Conservation (phyloP, 768 basidiomycete genomes). For the Erythrobasidium yunnanense region DNA sequence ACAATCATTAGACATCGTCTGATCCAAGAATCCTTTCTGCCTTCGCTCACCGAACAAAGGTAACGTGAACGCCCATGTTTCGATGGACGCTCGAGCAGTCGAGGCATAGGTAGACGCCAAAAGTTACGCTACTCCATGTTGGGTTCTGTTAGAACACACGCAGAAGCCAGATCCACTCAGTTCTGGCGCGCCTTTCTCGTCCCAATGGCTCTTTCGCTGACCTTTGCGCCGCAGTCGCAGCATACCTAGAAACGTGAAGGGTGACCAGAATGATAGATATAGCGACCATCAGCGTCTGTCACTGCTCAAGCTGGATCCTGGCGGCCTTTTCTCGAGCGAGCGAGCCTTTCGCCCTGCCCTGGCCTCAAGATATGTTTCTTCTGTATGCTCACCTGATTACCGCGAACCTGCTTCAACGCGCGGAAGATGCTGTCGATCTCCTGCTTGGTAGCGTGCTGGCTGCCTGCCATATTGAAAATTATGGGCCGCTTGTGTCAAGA, state of each 20-base stretch:
- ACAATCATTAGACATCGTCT: not conserved
- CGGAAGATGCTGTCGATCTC: slow-evolving; percentile 27
- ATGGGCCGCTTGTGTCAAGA: too few relatives aligned
- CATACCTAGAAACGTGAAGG: not conserved
- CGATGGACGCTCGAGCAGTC: slow-evolving; percentile 92
- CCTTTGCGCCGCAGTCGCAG: slow-evolving; percentile 25
- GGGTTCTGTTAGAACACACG: slow-evolving; percentile 62
- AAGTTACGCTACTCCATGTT: slow-evolving; percentile 94
- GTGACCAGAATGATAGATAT: too few relatives aligned
- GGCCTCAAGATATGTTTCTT: not conserved
- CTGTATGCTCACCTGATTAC: slow-evolving; percentile 13
- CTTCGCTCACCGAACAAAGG: slow-evolving; percentile 84
- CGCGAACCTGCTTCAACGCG: not conserved
- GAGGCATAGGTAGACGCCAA: slow-evolving; percentile 91
- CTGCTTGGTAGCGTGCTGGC: slow-evolving; percentile 26
- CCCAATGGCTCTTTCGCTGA: not conserved
- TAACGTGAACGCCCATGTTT: slow-evolving; percentile 96
- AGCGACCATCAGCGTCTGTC: not conserved
- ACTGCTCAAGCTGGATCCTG: too few relatives aligned
- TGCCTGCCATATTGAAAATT: slow-evolving; percentile 11
- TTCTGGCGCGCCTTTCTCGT: too few relatives aligned
- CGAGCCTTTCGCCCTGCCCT: too few relatives aligned
- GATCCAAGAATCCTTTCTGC: too few relatives aligned
- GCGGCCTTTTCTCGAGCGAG: too few relatives aligned
- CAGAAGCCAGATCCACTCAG: not conserved